Evolutionary conservation across 805 yeast genomes (phyloP).

Genomic region (Metschnikowia drakensbergensis): DNA sequence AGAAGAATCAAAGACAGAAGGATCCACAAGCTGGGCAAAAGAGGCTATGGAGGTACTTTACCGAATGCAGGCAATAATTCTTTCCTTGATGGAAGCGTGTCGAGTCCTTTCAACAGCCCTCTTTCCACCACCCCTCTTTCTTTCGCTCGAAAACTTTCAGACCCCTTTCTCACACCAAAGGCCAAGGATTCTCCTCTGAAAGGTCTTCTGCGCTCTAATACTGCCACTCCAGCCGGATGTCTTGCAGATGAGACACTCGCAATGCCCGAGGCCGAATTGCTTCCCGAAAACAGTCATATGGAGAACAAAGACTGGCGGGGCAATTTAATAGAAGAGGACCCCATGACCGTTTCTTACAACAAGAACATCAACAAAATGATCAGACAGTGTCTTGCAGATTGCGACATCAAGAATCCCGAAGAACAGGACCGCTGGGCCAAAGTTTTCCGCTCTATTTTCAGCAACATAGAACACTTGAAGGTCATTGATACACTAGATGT

Average conservation of each 20-base stretch:
- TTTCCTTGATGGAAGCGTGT: conserved; percentile 6
- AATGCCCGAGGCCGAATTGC: neutral
- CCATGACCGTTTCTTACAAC: conserved; percentile 22
- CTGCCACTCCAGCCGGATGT: neutral
- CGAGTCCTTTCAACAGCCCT: conserved; percentile 23
- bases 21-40: conserved; percentile 41
- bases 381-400: conserved; percentile 59
- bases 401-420: conserved; percentile 38
- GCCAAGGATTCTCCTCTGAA: neutral
- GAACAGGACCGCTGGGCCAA: conserved; percentile 55
- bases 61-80: neutral
- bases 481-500: conserved; percentile 78
- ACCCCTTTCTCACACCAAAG: conserved; percentile 1
- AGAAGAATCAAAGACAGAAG: conserved; percentile 58
- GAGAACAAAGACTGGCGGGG: neutral
- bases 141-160: neutral
- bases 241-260: neutral
- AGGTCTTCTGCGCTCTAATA: neutral
- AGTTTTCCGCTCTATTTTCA: conserved; percentile 48
- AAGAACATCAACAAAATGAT: conserved; percentile 50
- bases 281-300: neutral
- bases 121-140: neutral
- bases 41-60: conserved; percentile 13
- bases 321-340: neutral
- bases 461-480: conserved; percentile 55